Base-by-base conservation (phyloP, 176 grass and related monocot species). In the bread wheat (Triticum aestivum) region DNA sequence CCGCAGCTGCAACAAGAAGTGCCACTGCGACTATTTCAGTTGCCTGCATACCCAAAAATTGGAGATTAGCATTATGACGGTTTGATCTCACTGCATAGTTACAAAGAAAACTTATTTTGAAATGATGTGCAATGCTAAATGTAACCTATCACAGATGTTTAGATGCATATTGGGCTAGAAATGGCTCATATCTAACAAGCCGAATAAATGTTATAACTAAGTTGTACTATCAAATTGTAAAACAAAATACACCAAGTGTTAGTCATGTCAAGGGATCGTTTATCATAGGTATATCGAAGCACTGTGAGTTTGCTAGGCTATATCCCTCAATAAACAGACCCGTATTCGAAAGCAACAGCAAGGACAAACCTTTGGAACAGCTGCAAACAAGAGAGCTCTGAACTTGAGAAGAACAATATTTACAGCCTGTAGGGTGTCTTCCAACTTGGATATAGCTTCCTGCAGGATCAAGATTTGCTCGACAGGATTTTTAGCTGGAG, bases 381-480 rank as follows among this genome's bases (percentile, higher is more conserved):
- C 92, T 82, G 91, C 88, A 83, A 94, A 89, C 61, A 94, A 80
- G 32, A 97, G 66, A 89, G 86, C 88, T 90, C 94, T 90, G 56
- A 97, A 81, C 83, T 97, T 97, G 49, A 97, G 86, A 87, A 97
- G 94, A 87, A 83, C n/a, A 80, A 92, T 90, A 67, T 97, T 97
- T 79, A 76, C 77, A 79, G 69, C 73, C 66, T 92, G 90, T 23
- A 97, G 64, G 83, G 83, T 75, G 34, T 86, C 89, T 88, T 94
- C 94, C 29, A 92, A 39, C 75, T 90, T 92, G 37, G 94, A 91
- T 84, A 94, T 89, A 62, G 65, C 81, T 37, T 97, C 92, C 65
- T 94, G 94, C 79, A 97, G 81, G 63, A 56, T 84, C 67, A 97
- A 73, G 44, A 97, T 88, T 77, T 92, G 92, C 78, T 97, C 94